Percentiles rank a stretch among this genome's conserved stretches.
Conservation (phyloP, 1,284 basidiomycete species). For the Phellinidium pouzarii region DNA sequence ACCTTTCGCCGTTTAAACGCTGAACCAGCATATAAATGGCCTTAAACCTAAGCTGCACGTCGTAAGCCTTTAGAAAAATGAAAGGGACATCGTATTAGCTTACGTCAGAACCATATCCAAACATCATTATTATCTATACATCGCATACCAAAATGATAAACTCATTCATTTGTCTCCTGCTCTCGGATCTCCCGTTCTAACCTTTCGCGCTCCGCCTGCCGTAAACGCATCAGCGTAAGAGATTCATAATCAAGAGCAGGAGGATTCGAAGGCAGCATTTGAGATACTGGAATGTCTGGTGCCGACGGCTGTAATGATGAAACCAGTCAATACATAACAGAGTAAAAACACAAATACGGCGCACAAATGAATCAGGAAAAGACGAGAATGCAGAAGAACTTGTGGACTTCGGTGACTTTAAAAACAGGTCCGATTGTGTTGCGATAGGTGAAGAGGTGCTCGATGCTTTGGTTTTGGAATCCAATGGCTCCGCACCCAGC, state of each 20-base stretch:
- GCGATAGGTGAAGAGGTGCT: conserved; percentile 10
- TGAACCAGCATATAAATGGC: too few relatives aligned
- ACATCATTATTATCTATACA: too few relatives aligned
- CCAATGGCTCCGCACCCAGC: conserved; percentile 31
- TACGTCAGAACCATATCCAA: too few relatives aligned
- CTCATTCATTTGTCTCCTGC: conserved; percentile 40
- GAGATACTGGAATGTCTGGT: conserved; percentile 25
- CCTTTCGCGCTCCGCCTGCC: conserved; percentile 72
- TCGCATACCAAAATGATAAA: background rate
- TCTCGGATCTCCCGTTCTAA: conserved; percentile 61
- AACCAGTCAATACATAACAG: conserved; percentile 17
- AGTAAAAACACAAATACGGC: conserved; percentile 23
- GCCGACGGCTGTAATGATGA: conserved; percentile 22
- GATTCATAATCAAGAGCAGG: conserved; percentile 70
- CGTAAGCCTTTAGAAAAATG: too few relatives aligned
- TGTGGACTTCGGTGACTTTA: conserved; percentile 20
- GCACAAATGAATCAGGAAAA: conserved; percentile 54
- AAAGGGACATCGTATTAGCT: too few relatives aligned
- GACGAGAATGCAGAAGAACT: conserved; percentile 37
- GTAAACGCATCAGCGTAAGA: conserved; percentile 71
- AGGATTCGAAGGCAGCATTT: conserved; percentile 24
- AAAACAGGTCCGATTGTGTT: conserved; percentile 2
- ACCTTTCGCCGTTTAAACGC: too few relatives aligned
- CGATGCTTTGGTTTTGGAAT: conserved; percentile 3
- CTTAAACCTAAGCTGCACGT: too few relatives aligned